Base-by-base conservation (phyloP, 495 filamentous ascomycete genomes). In the Aspergillus cavernicola region DNA sequence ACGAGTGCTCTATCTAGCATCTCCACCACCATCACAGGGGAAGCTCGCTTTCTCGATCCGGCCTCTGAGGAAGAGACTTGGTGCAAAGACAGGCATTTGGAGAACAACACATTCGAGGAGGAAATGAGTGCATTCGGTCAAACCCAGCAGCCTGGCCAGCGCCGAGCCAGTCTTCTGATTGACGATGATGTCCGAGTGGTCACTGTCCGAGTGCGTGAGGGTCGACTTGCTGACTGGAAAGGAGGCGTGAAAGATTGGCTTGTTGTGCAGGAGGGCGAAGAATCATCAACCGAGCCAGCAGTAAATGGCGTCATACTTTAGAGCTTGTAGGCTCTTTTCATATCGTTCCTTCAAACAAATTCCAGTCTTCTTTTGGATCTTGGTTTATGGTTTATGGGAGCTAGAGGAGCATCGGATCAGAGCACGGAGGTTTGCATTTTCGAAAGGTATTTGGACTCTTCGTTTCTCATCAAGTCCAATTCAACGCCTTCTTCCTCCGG, bases 11-110 rank as follows among this genome's bases (percentile, higher is more conserved):
- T 98, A 52, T 88, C 83, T n/a, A 88, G 85, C 62, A 98, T 98
- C 68, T 89, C 85, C 57, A 91, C 89, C 4, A 97, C 93, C 2
- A 91, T 98, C 62, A 93, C 92, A 58, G 93, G 93, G 8, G 74
- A 80, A 26, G 92, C 93, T 2, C 70, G 78, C 23, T 73, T 98
- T 32, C 75, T 95, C 31, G 76, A 84, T 6, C 62, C 71, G 5
- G 90, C 85, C 2, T 87, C 82, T 2, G 87, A 88, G 35, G 87
- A 95, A 62, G 93, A 97, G 67, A 52, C 60, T 12, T 97, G 85
- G 78, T 96, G 86, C 60, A 86, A 87, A 59, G 80, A 82, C 47
- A 74, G 75, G 57, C 93, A 98, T 74, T 61, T 96, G 57, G 90
- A 90, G 69, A 96, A 97, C 64, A 95, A 97, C 67, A 92, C 88